These are phyloP conservation scores for Kwoniella sp. DNA, from an alignment of 768 basidiomycete genomes.

Conservation along the genomic window DNA sequence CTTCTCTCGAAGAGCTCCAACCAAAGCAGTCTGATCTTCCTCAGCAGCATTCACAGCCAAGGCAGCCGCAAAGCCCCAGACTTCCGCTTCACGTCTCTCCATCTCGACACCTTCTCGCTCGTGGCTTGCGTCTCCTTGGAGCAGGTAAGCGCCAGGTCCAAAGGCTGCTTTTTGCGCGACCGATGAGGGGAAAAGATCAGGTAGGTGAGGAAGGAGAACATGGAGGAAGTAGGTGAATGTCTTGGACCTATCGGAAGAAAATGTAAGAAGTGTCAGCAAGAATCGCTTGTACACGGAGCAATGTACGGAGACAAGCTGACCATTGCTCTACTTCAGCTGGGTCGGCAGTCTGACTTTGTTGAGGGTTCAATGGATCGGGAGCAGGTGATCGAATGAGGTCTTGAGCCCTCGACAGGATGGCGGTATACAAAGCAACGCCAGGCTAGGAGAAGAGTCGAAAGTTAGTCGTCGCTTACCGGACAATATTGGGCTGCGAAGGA, in stretches of 20 bases:
- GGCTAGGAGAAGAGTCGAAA: conserved; percentile 62
- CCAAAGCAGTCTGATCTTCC: conserved; percentile 86
- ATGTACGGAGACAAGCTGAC: conserved; percentile 56
- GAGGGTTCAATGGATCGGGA: conserved; percentile 61
- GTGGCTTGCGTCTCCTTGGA: conserved; percentile 30
- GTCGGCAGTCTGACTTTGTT: conserved; percentile 63
- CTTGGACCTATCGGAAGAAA: conserved; percentile 69
- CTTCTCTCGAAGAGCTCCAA: conserved; percentile 84
- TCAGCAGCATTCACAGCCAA: conserved; percentile 75
- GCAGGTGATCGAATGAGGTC: conserved; percentile 76
- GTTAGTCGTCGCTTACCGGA: conserved; percentile 9
- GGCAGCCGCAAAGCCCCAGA: conserved; percentile 55
- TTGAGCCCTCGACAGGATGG: conserved; percentile 90
- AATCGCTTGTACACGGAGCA: conserved; percentile 22
- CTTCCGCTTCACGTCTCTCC: conserved; percentile 54
- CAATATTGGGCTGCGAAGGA: background rate
- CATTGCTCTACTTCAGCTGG: conserved; percentile 71
- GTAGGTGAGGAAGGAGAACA: conserved; percentile 73
- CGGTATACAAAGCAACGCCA: conserved; percentile 83
- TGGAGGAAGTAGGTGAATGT: conserved; percentile 88
- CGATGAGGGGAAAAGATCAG: conserved; percentile 85
- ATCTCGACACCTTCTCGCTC: conserved; percentile 54
- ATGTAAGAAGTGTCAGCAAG: conserved; percentile 11
- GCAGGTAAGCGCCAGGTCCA: conserved; percentile 57
- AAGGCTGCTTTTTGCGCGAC: conserved; percentile 59